These are phyloP conservation scores for Wickerhamomyces silvicola DNA, from an alignment of 805 yeast genomes.

Conservation along the genomic window DNA sequence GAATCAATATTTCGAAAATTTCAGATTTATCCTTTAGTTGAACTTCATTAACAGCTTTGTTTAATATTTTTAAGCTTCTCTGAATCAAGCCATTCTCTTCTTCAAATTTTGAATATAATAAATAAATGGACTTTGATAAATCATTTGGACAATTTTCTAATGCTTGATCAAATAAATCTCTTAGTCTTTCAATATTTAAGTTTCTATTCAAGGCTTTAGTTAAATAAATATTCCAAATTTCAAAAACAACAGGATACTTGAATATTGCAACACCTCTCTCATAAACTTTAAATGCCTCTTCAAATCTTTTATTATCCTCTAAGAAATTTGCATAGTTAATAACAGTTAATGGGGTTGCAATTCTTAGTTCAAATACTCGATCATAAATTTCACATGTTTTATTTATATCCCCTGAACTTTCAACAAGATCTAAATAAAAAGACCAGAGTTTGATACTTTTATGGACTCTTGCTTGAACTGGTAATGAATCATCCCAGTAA, in stretches of 20 bases:
- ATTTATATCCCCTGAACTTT: constrained; percentile 41
- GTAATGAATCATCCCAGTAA: constrained; percentile 34
- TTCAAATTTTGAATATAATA: constrained; percentile 60
- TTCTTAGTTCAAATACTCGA: constrained; percentile 44
- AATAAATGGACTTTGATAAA: constrained; percentile 41
- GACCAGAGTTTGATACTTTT: constrained; percentile 66
- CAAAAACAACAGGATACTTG: constrained; percentile 52
- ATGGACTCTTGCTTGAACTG: constrained; percentile 55
- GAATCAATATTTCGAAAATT: constrained; percentile 38
- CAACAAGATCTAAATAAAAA: constrained; percentile 63
- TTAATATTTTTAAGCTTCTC: constrained; percentile 43
- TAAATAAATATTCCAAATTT: constrained; percentile 68
- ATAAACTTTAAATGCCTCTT: constrained; percentile 51
- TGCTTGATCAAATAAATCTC: constrained; percentile 73
- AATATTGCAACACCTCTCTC: constrained; percentile 65
- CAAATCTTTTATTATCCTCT: constrained; percentile 38
- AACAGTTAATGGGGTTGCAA: constrained; percentile 63
- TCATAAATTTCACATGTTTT: constrained; percentile 43
- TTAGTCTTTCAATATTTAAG: constrained; percentile 43
- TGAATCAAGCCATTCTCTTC: constrained; percentile 43
- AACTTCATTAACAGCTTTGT: constrained; percentile 31
- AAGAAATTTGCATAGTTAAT: constrained; percentile 61
- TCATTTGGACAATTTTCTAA: constrained; percentile 43
- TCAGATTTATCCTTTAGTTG: constrained; percentile 28
- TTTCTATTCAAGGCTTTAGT: constrained; percentile 36